phyloP scores from a whole-genome alignment of 108 stramenopile genomes.

The Mayamaea pseudoterrestris region DNA sequence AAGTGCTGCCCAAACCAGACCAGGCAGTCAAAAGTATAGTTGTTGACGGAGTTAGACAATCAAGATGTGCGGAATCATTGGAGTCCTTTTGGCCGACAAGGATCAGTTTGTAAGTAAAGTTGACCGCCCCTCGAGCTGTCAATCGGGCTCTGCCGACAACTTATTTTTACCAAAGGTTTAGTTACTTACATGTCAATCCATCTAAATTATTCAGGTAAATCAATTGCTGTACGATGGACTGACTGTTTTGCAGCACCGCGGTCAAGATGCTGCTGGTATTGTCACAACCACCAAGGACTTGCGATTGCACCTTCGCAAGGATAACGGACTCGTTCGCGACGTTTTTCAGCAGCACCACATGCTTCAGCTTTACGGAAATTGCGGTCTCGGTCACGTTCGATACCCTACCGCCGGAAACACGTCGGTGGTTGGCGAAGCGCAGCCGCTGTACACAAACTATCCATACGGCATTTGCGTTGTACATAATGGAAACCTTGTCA shows the following conservation, averaged over 20 bases:
- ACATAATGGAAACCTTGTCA: slow-evolving; percentile 98
- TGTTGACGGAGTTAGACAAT: too few species aligned
- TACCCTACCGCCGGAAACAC: slow-evolving; percentile 97
- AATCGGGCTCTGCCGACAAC: neutral
- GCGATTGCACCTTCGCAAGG: slow-evolving; percentile 88
- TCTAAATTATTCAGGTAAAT: slow-evolving; percentile 49
- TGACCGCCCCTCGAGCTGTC: too few species aligned
- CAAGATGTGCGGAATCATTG: slow-evolving; percentile 88
- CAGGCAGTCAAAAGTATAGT: too few species aligned
- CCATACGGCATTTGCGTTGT: slow-evolving; percentile 95
- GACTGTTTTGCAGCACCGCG: slow-evolving; percentile 97
- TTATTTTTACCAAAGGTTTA: neutral
- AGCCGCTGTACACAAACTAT: slow-evolving; percentile 96
- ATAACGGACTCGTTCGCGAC: slow-evolving; percentile 94
- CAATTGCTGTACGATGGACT: slow-evolving; percentile 95
- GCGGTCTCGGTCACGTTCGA: slow-evolving; percentile 92
- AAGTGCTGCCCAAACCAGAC: too few species aligned
- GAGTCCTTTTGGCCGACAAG: slow-evolving; percentile 73
- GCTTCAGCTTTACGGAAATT: slow-evolving; percentile 80
- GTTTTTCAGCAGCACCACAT: slow-evolving; percentile 95
- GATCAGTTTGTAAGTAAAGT: slow-evolving; percentile 37
- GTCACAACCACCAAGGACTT: slow-evolving; percentile 76
- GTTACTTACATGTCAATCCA: neutral
- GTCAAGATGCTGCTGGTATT: slow-evolving; percentile 99
- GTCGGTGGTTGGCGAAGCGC: slow-evolving; percentile 81